Base-by-base conservation (phyloP, 2,329 filamentous ascomycete species). In the Knoxdaviesia proteae region DNA sequence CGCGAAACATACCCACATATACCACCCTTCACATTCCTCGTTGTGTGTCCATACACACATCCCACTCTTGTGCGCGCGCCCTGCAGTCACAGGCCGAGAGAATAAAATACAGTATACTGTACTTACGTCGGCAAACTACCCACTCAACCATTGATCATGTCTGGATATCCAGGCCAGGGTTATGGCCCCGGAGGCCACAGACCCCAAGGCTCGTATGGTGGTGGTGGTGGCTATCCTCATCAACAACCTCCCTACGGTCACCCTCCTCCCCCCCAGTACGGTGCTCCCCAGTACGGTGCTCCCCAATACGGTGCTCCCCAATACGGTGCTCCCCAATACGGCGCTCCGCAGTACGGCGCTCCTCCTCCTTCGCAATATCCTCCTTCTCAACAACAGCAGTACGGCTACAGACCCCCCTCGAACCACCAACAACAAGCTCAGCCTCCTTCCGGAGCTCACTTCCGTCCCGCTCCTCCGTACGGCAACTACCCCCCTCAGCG, bases 401-500 rank as follows among this genome's bases (percentile, higher is more conserved):
- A 35, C 32, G 45, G 46, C 10, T 53, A 53, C 39, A 47, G 47
- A 34, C 42, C 34, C 32, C 42, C 42, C 9, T 32, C 30, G 6
- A 20, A 38, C 8, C n/a, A 38, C 20, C 41, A 37, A 36, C 32
- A 34, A 20, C 42, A 39, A 10, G 34, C 30, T 33, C 35, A 43
- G 6, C 32, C 37, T n/a, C 42, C 32, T 5, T 37, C 36, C 20
- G 20, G 20, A 20, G 20, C 42, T 39, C 39, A 35, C 36, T n/a
- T 39, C 46, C 34, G 46, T 36, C 47, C 47, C 41, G 50, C 52
- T 36, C 58, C 60, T 43, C 58, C 59, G 20, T 5, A n/a, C 9
- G 32, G 40, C 9, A 49, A 53, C 8, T 52, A 62, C 34, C 56
- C 60, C 20, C 63, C 63, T 32, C 64, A 65, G 9, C 51, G 54